A percentile compares a stretch with the other conserved stretches of the same genome.
Conservation (phyloP, 768 basidiomycete genomes). For the Leucogyrophana mollusca region DNA sequence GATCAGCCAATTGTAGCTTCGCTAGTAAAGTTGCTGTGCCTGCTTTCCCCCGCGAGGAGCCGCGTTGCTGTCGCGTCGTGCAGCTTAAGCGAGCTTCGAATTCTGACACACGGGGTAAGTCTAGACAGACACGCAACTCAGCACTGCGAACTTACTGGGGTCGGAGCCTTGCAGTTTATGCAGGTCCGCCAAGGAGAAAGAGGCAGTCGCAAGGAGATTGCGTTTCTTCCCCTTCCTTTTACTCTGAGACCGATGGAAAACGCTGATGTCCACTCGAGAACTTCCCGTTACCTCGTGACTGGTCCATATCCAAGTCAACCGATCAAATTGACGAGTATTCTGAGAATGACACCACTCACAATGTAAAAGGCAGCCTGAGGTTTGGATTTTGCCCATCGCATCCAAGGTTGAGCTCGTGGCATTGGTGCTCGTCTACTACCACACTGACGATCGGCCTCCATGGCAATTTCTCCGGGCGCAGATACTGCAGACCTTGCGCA, state of each 20-base stretch:
- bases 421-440: conserved; percentile 49
- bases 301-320: background rate
- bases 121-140: background rate
- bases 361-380: conserved; percentile 46
- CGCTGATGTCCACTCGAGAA: conserved; percentile 49
- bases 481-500: conserved; percentile 33
- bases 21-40: conserved; percentile 15
- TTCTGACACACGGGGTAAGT: conserved; percentile 26
- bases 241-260: conserved; percentile 58
- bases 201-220: conserved; percentile 50
- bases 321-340: background rate
- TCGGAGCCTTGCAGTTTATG: conserved; percentile 46
- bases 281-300: conserved; percentile 40
- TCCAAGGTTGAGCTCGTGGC: conserved; percentile 58
- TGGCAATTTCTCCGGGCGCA: conserved; percentile 54
- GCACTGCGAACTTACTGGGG: conserved; percentile 36
- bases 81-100: conserved; percentile 45
- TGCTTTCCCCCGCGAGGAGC: conserved; percentile 9
- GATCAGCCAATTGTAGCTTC: conserved; percentile 14
- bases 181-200: conserved; percentile 53
- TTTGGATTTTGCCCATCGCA: conserved; percentile 72
- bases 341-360: conserved; percentile 59
- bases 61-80: conserved; percentile 15
- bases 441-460: conserved; percentile 69
- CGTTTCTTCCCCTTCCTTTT: conserved; percentile 64